A percentile compares a stretch with the other conserved stretches of the same genome.
These are phyloP conservation scores for Suillus tomentosus DNA, from an alignment of 768 basidiomycete genomes.

Conservation along the genomic window DNA sequence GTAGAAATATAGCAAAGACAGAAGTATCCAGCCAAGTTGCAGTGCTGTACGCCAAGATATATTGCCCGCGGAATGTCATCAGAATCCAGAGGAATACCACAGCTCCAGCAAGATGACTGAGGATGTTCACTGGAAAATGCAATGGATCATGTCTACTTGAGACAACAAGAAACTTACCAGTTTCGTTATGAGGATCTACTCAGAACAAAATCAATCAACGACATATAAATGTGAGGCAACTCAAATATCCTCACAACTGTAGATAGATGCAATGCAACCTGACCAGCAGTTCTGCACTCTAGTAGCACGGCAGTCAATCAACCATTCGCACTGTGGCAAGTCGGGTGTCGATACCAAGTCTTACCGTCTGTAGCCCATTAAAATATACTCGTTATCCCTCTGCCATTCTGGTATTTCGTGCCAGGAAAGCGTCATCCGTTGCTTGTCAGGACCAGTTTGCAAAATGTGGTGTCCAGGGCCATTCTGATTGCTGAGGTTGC, in stretches of 20 bases:
- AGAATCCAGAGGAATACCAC: conserved; percentile 60
- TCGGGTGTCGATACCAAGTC: conserved; percentile 17
- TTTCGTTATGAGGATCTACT: conserved; percentile 78
- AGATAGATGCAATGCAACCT: conserved; percentile 64
- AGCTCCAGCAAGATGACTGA: conserved; percentile 76
- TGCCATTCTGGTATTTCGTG: conserved; percentile 67
- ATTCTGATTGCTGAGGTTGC: conserved; percentile 10
- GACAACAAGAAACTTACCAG: conserved; percentile 43
- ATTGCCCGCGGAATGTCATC: conserved; percentile 49
- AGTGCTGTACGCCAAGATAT: conserved; percentile 52
- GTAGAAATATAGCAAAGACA: conserved; percentile 65
- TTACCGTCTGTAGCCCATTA: conserved; percentile 70
- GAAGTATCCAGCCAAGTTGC: conserved; percentile 63
- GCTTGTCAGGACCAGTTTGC: conserved; percentile 11
- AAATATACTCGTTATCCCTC: conserved; percentile 73
- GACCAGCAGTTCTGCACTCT: conserved; percentile 64
- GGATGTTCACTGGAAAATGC: conserved; percentile 71
- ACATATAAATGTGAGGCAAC: conserved; percentile 11
- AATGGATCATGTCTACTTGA: conserved; percentile 10
- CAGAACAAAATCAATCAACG: conserved; percentile 21
- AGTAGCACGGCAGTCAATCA: conserved; percentile 8
- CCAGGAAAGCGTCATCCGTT: conserved; percentile 47
- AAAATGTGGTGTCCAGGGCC: conserved; percentile 4
- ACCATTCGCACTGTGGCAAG: conserved; percentile 12
- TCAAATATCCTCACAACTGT: conserved; percentile 55